phyloP scores from a whole-genome alignment of 129 eudicot species.

The Erigeron canadensis region DNA sequence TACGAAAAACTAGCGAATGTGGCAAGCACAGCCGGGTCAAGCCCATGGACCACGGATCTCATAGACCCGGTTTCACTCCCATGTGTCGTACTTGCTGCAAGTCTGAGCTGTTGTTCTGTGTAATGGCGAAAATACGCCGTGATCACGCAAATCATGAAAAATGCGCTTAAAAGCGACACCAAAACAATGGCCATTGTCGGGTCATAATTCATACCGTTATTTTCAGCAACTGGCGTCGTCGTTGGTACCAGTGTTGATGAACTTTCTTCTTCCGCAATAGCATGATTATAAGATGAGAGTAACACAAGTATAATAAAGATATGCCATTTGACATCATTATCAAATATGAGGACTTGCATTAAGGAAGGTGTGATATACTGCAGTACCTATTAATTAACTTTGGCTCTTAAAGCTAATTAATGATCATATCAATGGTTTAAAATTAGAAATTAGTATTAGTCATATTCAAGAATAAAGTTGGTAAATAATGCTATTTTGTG shows the following conservation, averaged over 20 bases:
- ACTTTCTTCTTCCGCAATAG: not conserved
- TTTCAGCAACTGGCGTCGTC: not conserved
- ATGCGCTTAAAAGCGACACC: conserved; percentile 36
- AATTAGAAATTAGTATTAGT: not conserved
- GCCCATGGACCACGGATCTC: conserved; percentile 48
- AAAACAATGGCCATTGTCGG: conserved; percentile 51
- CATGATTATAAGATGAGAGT: not conserved
- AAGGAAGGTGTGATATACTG: conserved; percentile 1
- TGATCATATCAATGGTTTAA: conserved; percentile 3
- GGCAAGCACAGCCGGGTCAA: conserved; percentile 43
- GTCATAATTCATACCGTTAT: conserved; percentile 10
- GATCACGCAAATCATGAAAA: conserved; percentile 46
- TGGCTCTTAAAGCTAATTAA: not conserved
- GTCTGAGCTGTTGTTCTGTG: conserved; percentile 21
- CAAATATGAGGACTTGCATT: conserved; percentile 16
- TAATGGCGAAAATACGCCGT: conserved; percentile 53
- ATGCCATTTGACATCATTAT: conserved; percentile 7
- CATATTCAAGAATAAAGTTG: conserved; percentile 18
- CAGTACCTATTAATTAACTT: not conserved
- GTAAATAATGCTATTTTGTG: conserved; percentile 3
- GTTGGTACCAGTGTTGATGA: not conserved
- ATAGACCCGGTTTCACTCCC: conserved; percentile 31
- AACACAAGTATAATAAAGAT: conserved; percentile 1
- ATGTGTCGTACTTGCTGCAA: conserved; percentile 8
- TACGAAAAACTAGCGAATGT: conserved; percentile 47